phyloP scores from a whole-genome alignment of 106 monocot genomes.

The Allium sativum region DNA sequence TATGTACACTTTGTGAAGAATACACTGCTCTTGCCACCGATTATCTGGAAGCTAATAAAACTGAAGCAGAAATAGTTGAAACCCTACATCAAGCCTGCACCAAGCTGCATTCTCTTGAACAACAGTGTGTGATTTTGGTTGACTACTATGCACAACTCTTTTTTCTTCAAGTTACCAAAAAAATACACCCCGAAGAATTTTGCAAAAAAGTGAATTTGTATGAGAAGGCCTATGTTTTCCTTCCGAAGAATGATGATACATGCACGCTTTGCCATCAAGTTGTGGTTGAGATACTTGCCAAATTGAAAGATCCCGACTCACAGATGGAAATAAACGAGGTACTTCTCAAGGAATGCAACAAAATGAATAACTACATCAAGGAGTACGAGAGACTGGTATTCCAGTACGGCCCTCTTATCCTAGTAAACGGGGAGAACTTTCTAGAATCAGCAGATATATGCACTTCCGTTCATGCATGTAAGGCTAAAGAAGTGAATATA shows the following conservation, averaged over 20 bases:
- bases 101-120: constrained; percentile 22
- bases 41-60: constrained; percentile 46
- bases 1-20: constrained; percentile 54
- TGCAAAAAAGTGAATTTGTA: constrained; percentile 51
- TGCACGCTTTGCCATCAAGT: constrained; percentile 43
- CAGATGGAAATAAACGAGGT: constrained; percentile 37
- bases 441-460: constrained; percentile 59
- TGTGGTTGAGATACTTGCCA: constrained; percentile 32
- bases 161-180: constrained; percentile 31
- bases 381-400: constrained; percentile 74
- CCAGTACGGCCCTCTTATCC: constrained; percentile 44
- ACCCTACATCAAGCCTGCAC: constrained; percentile 49
- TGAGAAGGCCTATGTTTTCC: constrained; percentile 12
- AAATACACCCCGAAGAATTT: constrained; percentile 49
- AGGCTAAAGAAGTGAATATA: constrained; percentile 6
- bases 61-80: constrained; percentile 32
- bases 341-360: constrained; percentile 51
- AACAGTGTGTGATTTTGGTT: constrained; percentile 57
- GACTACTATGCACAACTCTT: constrained; percentile 59
- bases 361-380: constrained; percentile 25
- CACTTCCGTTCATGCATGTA: constrained; percentile 29
- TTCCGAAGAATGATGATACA: constrained; percentile 17
- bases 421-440: constrained; percentile 52
- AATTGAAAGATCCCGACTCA: constrained; percentile 59
- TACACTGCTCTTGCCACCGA: constrained; percentile 31